Percentiles rank a stretch among this genome's conserved stretches.
Evolutionary conservation across 345 rosid species (phyloP).

Genomic region (Euphorbia peplus): DNA sequence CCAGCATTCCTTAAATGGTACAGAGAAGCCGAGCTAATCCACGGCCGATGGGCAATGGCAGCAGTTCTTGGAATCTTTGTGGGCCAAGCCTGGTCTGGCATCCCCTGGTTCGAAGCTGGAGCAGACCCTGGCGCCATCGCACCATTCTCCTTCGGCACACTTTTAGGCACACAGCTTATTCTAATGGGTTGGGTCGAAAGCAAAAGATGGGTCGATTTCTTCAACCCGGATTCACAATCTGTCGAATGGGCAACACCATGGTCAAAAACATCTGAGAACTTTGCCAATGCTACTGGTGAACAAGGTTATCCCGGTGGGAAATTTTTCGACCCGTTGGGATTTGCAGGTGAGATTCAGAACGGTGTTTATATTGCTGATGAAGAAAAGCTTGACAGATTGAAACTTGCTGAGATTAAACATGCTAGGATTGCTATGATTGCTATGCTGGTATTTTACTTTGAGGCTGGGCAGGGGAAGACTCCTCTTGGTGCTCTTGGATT

Average conservation of each 20-base stretch:
- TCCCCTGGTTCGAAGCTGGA: conserved; percentile 97
- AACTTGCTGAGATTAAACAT: conserved; percentile 95
- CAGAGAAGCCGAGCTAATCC: conserved; percentile 96
- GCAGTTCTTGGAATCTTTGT: conserved; percentile 89
- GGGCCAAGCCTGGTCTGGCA: conserved; percentile 95
- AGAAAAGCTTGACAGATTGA: conserved; percentile 83
- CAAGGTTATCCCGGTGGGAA: conserved; percentile 98
- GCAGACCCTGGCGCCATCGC: conserved; percentile 87
- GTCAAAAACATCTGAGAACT: conserved; percentile 88
- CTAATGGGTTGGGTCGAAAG: conserved; percentile 99
- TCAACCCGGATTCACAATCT: conserved; percentile 89
- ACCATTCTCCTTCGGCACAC: conserved; percentile 84
- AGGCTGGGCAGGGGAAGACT: conserved; percentile 96
- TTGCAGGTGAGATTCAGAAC: conserved; percentile 60
- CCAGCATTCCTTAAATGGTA: conserved; percentile 98
- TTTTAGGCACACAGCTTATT: conserved; percentile 81
- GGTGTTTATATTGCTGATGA: conserved; percentile 74
- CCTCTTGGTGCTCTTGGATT: conserved; percentile 95
- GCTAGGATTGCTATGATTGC: conserved; percentile 94
- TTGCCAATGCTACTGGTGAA: conserved; percentile 78
- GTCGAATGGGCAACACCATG: conserved; percentile 99
- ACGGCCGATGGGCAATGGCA: conserved; percentile 95
- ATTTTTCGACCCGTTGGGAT: conserved; percentile 80
- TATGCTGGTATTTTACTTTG: conserved; percentile 90
- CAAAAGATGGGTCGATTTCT: conserved; percentile 98